Base-by-base conservation (phyloP, 1,139 yeast genomes). In the Pichia sp. region DNA sequence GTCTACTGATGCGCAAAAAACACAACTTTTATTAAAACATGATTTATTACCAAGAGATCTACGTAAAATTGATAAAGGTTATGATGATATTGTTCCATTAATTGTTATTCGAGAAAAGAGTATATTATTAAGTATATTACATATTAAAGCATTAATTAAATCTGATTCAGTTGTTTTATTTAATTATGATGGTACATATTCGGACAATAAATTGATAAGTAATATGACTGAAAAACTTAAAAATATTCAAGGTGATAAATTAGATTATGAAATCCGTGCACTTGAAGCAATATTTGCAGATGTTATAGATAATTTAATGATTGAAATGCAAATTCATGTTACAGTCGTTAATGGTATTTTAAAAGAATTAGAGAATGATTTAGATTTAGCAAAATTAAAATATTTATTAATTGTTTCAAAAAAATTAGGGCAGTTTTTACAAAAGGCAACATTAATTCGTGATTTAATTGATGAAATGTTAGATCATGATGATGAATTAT, bases 51-150 rank as follows among this genome's bases (percentile, higher is more conserved):
- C 96, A 0, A 72, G 96, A 53, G 96, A 87, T 61, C 67, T 87
- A 43, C 68, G 96, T 5, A 87, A 87, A 57, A 82, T 94, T 45
- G 98, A 92, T 64, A 83, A 95, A 7, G 87, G 95, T 0, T 75
- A 86, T 27, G 82, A 86, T 50, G 96, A 89, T 62, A 85, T 92
- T 31, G 92, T 87, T 9, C 98, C 98, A 0, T 79, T 92, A 30
- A 82, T 92, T 35, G 73, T 87, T 59, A 82, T 89, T 16, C 76
- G 97, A 43, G 77, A 82, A 30, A 77, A 80, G 56, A 83, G 95
- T 34, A 85, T 90, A 28, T 66, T 92, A 40, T 79, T 92, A 39
- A 89, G 87, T 58, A 67, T 92, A 47, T 67, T 90, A 41, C 95
- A 92, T 61, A 86, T 92, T 35, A 82, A 89, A 53, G 96, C 97